Evolutionary conservation across 805 yeast species (phyloP).

Genomic region (Lachancea sp.): DNA sequence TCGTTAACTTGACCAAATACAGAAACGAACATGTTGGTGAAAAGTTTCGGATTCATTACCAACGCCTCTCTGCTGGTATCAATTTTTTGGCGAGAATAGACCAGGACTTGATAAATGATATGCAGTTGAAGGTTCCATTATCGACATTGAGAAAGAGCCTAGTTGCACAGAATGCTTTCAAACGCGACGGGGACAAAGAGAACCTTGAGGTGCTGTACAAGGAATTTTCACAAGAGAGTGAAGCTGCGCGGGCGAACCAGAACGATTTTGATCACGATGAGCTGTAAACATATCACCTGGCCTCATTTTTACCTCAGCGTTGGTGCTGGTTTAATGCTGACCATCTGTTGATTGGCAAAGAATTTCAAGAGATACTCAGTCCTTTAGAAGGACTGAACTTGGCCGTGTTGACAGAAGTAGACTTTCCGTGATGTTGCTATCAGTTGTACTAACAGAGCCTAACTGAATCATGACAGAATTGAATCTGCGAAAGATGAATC

Average conservation of each 20-base stretch:
- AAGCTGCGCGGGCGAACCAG: no score
- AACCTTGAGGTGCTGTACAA: neutral
- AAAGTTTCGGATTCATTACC: conserved; percentile 74
- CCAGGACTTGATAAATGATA: conserved; percentile 88
- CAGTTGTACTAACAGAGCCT: no score
- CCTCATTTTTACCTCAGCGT: no score
- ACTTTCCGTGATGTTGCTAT: no score
- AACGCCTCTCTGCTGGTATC: conserved; percentile 71
- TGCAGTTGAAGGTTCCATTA: conserved; percentile 50
- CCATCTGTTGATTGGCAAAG: no score
- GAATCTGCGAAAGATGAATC: no score
- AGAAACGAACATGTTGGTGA: conserved; percentile 73
- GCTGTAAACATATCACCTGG: no score
- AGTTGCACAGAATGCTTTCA: neutral
- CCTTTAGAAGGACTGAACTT: no score
- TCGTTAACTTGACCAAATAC: conserved; percentile 66
- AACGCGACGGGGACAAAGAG: neutral
- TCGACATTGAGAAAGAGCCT: conserved; percentile 9
- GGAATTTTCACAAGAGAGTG: neutral
- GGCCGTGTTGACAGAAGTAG: no score
- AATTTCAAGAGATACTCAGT: no score
- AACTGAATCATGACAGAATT: no score
- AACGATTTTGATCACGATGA: conserved; percentile 1
- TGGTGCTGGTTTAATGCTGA: no score
- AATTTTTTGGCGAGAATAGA: conserved; percentile 75